These are phyloP conservation scores for Holtermannia corniformis DNA, from an alignment of 768 basidiomycete species.

Conservation along the genomic window DNA sequence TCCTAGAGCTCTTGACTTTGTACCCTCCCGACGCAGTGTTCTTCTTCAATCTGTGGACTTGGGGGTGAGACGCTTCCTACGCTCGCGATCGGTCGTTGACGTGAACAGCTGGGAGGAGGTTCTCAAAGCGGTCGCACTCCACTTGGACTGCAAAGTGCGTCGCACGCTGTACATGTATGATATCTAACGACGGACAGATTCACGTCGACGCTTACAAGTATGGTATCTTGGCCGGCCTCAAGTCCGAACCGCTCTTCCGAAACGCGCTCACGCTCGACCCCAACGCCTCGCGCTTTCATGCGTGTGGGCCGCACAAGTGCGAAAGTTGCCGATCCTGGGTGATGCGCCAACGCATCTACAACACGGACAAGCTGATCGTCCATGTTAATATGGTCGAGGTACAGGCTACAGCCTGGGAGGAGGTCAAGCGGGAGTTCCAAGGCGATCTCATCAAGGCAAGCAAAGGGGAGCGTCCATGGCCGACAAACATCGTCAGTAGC, in stretches of 20 bases:
- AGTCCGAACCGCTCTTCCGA: constrained; percentile 47
- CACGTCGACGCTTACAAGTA: constrained; percentile 87
- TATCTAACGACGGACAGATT: constrained; percentile 50
- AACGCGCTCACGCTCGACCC: constrained; percentile 22
- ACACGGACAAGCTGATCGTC: constrained; percentile 48
- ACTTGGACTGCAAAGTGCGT: constrained; percentile 57
- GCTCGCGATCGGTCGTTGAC: background rate
- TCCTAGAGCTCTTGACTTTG: constrained; percentile 59
- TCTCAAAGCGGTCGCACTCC: constrained; percentile 60
- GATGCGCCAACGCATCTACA: constrained; percentile 39
- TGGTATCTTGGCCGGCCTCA: constrained; percentile 56
- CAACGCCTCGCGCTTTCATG: constrained; percentile 72
- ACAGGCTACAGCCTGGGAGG: constrained; percentile 52
- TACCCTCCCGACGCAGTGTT: constrained; percentile 63
- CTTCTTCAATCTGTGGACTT: constrained; percentile 90
- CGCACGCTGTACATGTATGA: background rate
- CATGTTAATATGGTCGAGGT: constrained; percentile 77
- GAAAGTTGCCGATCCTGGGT: constrained; percentile 13
- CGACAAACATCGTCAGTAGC: constrained; percentile 57
- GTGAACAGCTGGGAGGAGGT: constrained; percentile 64
- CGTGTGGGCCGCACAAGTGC: constrained; percentile 78
- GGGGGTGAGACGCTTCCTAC: constrained; percentile 49
- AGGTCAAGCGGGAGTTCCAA: constrained; percentile 47
- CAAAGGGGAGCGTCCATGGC: constrained; percentile 32
- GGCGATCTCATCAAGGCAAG: constrained; percentile 37